Conservation (phyloP, 2,329 filamentous ascomycete species). For the Ophiostoma montium region DNA sequence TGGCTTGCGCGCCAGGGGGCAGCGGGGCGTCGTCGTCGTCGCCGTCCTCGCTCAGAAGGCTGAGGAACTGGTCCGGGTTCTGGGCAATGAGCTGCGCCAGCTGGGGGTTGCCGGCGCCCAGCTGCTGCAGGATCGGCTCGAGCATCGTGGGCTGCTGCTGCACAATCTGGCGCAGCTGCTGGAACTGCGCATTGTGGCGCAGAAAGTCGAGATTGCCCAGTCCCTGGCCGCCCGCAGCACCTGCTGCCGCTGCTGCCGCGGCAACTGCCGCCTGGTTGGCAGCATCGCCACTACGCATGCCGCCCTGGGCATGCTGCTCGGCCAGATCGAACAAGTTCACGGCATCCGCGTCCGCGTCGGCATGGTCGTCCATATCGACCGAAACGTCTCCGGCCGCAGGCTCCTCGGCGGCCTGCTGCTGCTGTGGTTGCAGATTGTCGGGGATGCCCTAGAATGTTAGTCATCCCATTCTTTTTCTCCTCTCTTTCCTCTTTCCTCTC, state of each 20-base stretch:
- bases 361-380: constrained; percentile 28
- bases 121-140: constrained; percentile 92
- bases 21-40: constrained; percentile 65
- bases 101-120: constrained; percentile 87
- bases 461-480: not conserved
- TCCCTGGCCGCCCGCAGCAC: constrained; percentile 34
- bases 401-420: constrained; percentile 21
- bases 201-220: constrained; percentile 83
- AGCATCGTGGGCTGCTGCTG: constrained; percentile 98
- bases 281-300: constrained; percentile 26
- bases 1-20: constrained; percentile 77
- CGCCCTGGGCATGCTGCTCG: constrained; percentile 52
- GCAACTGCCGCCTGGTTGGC: constrained; percentile 25
- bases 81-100: constrained; percentile 83
- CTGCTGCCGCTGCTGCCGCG: constrained; percentile 29
- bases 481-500: not conserved
- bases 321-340: constrained; percentile 91
- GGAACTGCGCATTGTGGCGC: constrained; percentile 91
- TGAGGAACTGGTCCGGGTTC: constrained; percentile 87
- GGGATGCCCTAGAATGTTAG: constrained; percentile 60
- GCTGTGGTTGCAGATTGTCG: constrained; percentile 52
- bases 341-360: constrained; percentile 42
- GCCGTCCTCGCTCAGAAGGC: constrained; percentile 73
- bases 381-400: constrained; percentile 25
- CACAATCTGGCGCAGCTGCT: constrained; percentile 91